These are phyloP conservation scores for Byssoonygena ceratinophila DNA, from an alignment of 2,329 filamentous ascomycete genomes.

Conservation along the genomic window DNA sequence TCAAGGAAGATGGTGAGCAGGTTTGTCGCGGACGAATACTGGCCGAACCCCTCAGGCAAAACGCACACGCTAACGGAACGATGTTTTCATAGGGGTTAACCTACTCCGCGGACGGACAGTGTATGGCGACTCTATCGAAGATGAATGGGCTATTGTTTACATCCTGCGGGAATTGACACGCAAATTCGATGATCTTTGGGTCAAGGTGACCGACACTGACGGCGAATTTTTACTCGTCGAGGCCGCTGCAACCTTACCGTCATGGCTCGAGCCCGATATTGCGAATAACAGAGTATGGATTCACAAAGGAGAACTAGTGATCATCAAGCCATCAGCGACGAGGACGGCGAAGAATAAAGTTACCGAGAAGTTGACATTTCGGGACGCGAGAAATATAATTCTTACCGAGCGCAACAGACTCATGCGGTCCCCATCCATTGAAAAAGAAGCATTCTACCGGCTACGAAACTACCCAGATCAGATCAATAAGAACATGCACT, in stretches of 20 bases:
- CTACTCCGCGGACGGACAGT: constrained; percentile 68
- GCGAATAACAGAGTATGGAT: constrained; percentile 83
- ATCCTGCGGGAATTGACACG: constrained; percentile 71
- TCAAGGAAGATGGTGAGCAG: constrained; percentile 50
- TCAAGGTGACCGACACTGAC: constrained; percentile 73
- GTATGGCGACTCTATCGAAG: constrained; percentile 88
- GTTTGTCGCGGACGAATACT: constrained; percentile 10
- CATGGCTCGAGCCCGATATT: constrained; percentile 85
- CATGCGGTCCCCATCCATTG: constrained; percentile 61
- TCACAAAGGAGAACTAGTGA: constrained; percentile 59
- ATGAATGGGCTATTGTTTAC: constrained; percentile 95
- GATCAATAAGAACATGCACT: constrained; percentile 65
- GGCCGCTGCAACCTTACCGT: constrained; percentile 75
- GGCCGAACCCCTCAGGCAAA: no score
- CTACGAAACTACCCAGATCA: constrained; percentile 71
- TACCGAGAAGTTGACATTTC: constrained; percentile 46
- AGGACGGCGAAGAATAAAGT: constrained; percentile 28
- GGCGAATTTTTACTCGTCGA: constrained; percentile 94
- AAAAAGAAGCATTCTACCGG: constrained; percentile 84
- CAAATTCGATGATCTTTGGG: constrained; percentile 63
- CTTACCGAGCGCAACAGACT: constrained; percentile 47
- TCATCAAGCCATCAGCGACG: constrained; percentile 50
- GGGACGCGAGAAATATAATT: constrained; percentile 55
- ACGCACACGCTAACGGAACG: no score
- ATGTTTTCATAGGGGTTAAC: constrained; percentile 36